A percentile compares a stretch with the other conserved stretches of the same genome.
Conservation (phyloP, 805 yeast genomes). For the Kuraishia capsulata region DNA sequence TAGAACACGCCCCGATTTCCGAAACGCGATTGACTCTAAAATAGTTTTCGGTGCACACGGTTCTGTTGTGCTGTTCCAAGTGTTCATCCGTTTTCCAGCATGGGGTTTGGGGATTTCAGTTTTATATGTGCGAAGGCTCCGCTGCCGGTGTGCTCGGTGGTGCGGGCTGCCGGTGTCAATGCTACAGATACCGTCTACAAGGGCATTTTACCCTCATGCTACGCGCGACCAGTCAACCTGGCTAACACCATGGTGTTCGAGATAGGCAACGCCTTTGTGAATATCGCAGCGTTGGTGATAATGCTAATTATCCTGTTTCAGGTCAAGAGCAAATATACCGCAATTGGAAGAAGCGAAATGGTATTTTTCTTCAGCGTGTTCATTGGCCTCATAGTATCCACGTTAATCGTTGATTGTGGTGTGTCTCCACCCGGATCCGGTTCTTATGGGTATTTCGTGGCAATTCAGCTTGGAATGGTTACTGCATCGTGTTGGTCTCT, state of each 20-base stretch:
- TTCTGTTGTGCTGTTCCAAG: too few relatives aligned
- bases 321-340: constrained; percentile 80
- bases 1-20: too few relatives aligned
- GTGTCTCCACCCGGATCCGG: constrained; percentile 80
- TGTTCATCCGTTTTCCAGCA: constrained; percentile 16
- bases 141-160: constrained; percentile 71
- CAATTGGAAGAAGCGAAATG: constrained; percentile 89
- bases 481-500: constrained; percentile 66
- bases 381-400: constrained; percentile 47
- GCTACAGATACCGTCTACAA: constrained; percentile 22
- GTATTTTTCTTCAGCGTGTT: constrained; percentile 57
- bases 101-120: constrained; percentile 63
- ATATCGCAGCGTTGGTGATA: constrained; percentile 63
- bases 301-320: constrained; percentile 65
- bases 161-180: constrained; percentile 37
- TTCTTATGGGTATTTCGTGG: constrained; percentile 74
- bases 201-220: constrained; percentile 74
- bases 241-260: constrained; percentile 91
- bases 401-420: constrained; percentile 83
- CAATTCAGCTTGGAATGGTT: constrained; percentile 67
- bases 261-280: constrained; percentile 79
- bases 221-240: constrained; percentile 74
- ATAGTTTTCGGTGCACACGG: too few relatives aligned
- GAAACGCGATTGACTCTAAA: too few relatives aligned
- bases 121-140: constrained; percentile 58